Evolutionary conservation across 352 stramenopile species (phyloP).

Genomic region (Phytophthora pseudosyringae): DNA sequence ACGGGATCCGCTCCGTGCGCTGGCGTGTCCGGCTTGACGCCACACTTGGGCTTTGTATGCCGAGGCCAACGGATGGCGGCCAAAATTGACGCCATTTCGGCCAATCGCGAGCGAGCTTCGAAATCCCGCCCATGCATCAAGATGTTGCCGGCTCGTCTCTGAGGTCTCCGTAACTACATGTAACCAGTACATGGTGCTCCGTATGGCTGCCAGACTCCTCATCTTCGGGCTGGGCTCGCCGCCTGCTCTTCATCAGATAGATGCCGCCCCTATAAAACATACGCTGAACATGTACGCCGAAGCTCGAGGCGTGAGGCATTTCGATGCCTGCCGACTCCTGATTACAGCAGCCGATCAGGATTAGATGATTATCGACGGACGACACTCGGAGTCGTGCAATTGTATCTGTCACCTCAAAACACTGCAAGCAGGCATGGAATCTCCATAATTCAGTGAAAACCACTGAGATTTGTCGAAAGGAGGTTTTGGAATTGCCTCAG

Average conservation of each 20-base stretch:
- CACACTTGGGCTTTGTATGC: slow-evolving; percentile 24
- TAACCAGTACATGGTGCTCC: slow-evolving; percentile 14
- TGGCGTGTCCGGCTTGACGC: slow-evolving; percentile 10
- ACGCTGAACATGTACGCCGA: too few species aligned
- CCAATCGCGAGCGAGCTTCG: slow-evolving; percentile 24
- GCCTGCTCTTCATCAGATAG: background rate
- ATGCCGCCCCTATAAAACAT: too few species aligned
- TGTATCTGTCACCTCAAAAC: too few species aligned
- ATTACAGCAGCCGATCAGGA: too few species aligned
- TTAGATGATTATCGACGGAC: too few species aligned
- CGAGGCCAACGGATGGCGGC: slow-evolving; percentile 24
- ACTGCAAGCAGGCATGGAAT: too few species aligned
- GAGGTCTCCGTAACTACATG: slow-evolving; percentile 2
- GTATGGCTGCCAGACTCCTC: slow-evolving; percentile 26
- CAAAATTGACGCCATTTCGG: slow-evolving; percentile 23
- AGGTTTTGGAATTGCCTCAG: too few species aligned
- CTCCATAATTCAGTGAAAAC: too few species aligned
- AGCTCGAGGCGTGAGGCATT: background rate
- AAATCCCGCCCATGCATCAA: slow-evolving; percentile 18
- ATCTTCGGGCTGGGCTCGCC: slow-evolving; percentile 8
- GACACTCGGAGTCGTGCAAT: too few species aligned
- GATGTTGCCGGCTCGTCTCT: slow-evolving; percentile 28
- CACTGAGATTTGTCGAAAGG: too few species aligned
- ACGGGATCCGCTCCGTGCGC: slow-evolving; percentile 22
- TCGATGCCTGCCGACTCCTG: background rate